Conservation (phyloP, 1,284 basidiomycete genomes). For the Boletus semigastroideus region DNA sequence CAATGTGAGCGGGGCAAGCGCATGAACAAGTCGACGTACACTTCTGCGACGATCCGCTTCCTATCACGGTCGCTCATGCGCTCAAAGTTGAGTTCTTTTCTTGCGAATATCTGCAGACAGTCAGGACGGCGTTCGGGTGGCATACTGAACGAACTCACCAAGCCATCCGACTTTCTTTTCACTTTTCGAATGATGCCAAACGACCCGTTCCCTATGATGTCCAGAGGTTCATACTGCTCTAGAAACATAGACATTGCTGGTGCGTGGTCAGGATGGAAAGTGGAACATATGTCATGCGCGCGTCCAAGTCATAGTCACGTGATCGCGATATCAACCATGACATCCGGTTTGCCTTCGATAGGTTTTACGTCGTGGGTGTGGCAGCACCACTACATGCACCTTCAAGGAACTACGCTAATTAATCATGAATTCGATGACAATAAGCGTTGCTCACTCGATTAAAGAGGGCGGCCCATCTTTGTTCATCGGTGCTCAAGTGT, state of each 20-base stretch:
- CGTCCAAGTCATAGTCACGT: not conserved
- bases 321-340: not conserved
- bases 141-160: slow-evolving; percentile 52
- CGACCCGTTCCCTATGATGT: slow-evolving; percentile 94
- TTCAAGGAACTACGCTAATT: too few relatives aligned
- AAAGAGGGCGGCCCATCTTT: too few relatives aligned
- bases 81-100: slow-evolving; percentile 96
- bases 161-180: slow-evolving; percentile 78
- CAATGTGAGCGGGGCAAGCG: not conserved
- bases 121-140: slow-evolving; percentile 4
- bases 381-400: too few relatives aligned
- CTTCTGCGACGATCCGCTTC: slow-evolving; percentile 96
- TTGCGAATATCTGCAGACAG: slow-evolving; percentile 69
- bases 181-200: slow-evolving; percentile 98
- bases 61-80: slow-evolving; percentile 91
- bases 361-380: too few relatives aligned
- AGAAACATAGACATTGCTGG: slow-evolving; percentile 47
- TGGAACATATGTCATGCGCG: too few relatives aligned
- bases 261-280: not conserved
- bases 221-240: slow-evolving; percentile 82
- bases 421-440: too few relatives aligned
- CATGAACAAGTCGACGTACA: slow-evolving; percentile 56
- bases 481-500: too few relatives aligned
- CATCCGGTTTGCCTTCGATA: too few relatives aligned
- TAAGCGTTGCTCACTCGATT: too few relatives aligned